Evolutionary conservation across 345 rosid species (phyloP), one percentile per base, ranked within the genome.

Genomic region (Kernera saxatilis): DNA sequence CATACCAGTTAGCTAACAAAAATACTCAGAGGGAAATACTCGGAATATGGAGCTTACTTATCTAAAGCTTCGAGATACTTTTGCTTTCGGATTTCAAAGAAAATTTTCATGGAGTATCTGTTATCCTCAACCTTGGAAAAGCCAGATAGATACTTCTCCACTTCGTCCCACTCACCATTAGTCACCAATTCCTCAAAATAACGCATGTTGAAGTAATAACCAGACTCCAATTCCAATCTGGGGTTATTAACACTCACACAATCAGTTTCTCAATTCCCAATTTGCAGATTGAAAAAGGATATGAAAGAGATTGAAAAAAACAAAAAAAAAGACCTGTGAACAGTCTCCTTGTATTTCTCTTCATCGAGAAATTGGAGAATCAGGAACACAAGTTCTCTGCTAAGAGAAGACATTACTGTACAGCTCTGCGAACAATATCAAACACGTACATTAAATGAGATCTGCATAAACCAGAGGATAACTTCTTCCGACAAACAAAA

Each of bases 61-160:
- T 91, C 97, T 40, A 91, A 75, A 59, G 97, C 96, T 75, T 91
- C 97, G 30, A 91, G 88, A 67, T 87, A 91, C 77, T 91, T 91
- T 84, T 91, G 97, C 78, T 91, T 91, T 17, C 96, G 87, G 64
- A 91, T 87, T 82, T 91, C 97, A 0, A 91, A 89, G 83, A 88
- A 91, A 69, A 87, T 91, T 77, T 87, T 91, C 93, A 91, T 89
- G n/a, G 97, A 91, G 73, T 91, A 88, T 84, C 89, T 80, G 93
- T 91, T 61, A 26, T 61, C 67, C 22, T 61, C 67, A 61, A 61
- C 37, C 37, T 61, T 61, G 8, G 67, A 41, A 69, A 91, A 91
- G 5, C 97, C 97, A 25, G 91, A 85, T 2, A 91, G 71, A 74
- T 88, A 91, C 81, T 87, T 86, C 80, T 91, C 97, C 33, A 88